Conservation (phyloP, 352 stramenopile species). For the Globisporangium okanoganense region DNA sequence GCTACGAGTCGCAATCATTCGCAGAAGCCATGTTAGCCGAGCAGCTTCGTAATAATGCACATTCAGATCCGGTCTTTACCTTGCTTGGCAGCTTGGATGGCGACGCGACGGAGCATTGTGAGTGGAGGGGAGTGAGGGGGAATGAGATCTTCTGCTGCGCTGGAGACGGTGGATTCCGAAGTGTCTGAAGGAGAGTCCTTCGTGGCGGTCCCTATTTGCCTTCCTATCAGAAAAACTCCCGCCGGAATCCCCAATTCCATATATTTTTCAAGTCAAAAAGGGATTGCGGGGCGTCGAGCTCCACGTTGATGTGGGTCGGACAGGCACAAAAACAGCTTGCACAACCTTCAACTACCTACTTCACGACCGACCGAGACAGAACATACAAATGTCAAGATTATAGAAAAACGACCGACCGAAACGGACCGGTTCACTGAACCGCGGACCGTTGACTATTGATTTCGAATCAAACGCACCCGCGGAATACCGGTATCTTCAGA, state of each 20-base stretch:
- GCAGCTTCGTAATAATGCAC: not conserved
- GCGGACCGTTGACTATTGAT: constrained; percentile 11
- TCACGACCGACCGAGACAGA: constrained; percentile 4
- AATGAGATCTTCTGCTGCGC: constrained; percentile 17
- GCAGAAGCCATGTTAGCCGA: not conserved
- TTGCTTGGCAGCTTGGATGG: constrained; percentile 39
- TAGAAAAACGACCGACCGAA: constrained; percentile 6
- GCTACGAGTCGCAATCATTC: constrained; percentile 17
- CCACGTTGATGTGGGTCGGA: constrained; percentile 27
- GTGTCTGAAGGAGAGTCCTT: too few relatives aligned
- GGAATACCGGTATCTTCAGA: constrained; percentile 14
- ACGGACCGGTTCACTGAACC: constrained; percentile 15
- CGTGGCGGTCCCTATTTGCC: too few relatives aligned
- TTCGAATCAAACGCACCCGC: constrained; percentile 12
- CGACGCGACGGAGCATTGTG: constrained; percentile 52
- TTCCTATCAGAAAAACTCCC: too few relatives aligned
- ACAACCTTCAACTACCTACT: constrained; percentile 10
- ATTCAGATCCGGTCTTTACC: not conserved
- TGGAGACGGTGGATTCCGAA: constrained; percentile 27
- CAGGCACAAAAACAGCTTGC: constrained; percentile 15
- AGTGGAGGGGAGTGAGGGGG: not conserved
- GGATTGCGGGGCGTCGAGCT: too few relatives aligned
- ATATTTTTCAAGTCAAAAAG: constrained; percentile 10
- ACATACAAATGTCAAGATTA: not conserved
- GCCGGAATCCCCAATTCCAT: constrained; percentile 1